Evolutionary conservation across 1,139 yeast genomes (phyloP), one percentile per base, ranked within the genome.

Genomic region (Scheffersomyces quercinus): DNA sequence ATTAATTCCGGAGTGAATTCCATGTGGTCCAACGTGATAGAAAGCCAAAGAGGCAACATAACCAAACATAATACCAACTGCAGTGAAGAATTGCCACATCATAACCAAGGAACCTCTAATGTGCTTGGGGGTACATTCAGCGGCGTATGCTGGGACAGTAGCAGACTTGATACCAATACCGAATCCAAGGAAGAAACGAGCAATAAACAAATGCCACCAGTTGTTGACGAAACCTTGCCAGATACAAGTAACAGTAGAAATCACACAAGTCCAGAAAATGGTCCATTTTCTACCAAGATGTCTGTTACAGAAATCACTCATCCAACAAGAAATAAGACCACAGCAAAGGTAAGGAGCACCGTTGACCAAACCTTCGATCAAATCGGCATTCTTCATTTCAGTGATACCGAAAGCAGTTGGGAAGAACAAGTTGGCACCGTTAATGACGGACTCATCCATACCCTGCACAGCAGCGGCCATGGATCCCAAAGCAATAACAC

Each of bases 381-480:
- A 83, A 46, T 81, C 81, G 37, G 80, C 77, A 56, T 84, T 72
- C 30, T 73, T 68, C 54, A 75, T 66, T 3, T 42, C 39, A 12
- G 61, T 67, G 24, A 68, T 55, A 10, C 70, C 73, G 41, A 85
- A 71, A 1, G 61, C 62, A 2, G 56, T 54, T 5, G 91, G 88
- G 63, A 83, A 87, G 58, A 81, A 84, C 39, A 88, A 66, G 44
- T 83, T 79, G 8, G 96, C 96, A 51, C 96, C 97, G 56, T 88
- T 87, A 46, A 86, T 79, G 16, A 88, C 96, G 1, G 95, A 77
- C 62, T 88, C 96, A 63, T 88, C 97, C 89, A 88, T 88, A 58
- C 97, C 97, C 64, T 88, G 96, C 31, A 89, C 91, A 7, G 91
- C 88, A 15, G 96, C 97, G 42, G 95, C 89, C 82, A 88, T 79